These are phyloP conservation scores for Rhizophagus clarus DNA, from an alignment of 192 early-diverging fungal genomes.

Conservation along the genomic window DNA sequence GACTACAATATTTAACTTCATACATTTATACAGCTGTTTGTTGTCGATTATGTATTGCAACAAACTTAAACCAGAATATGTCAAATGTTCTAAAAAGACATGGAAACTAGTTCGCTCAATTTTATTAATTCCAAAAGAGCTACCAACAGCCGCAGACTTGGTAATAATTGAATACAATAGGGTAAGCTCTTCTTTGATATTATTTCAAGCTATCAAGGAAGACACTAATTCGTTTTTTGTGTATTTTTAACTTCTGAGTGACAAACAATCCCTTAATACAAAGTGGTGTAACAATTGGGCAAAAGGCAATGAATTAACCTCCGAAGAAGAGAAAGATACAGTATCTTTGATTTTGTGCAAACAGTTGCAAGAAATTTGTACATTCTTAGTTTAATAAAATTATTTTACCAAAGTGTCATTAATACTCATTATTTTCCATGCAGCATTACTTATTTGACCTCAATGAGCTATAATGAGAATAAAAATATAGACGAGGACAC, in stretches of 20 bases:
- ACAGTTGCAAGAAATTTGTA: slow-evolving; percentile 26
- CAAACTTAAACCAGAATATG: slow-evolving; percentile 11
- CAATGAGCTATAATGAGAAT: slow-evolving; percentile 19
- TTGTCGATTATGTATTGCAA: slow-evolving; percentile 25
- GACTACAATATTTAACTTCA: slow-evolving; percentile 21
- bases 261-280: slow-evolving; percentile 29
- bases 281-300: neutral
- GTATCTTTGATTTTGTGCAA: slow-evolving; percentile 17
- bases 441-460: slow-evolving; percentile 23
- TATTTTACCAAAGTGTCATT: slow-evolving; percentile 19
- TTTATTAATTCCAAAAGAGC: neutral
- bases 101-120: slow-evolving; percentile 12
- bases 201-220: slow-evolving; percentile 13
- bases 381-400: slow-evolving; percentile 16
- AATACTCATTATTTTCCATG: neutral
- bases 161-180: slow-evolving; percentile 17
- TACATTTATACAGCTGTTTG: slow-evolving; percentile 17
- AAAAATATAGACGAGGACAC: slow-evolving; percentile 24
- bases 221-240: slow-evolving; percentile 11
- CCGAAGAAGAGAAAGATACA: neutral
- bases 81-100: slow-evolving; percentile 10
- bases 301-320: slow-evolving; percentile 19
- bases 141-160: neutral
- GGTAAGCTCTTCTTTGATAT: slow-evolving; percentile 9
- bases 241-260: slow-evolving; percentile 20